These are phyloP conservation scores for Amphicarpaea edgeworthii DNA, from an alignment of 306 rosid genomes.

Conservation along the genomic window DNA sequence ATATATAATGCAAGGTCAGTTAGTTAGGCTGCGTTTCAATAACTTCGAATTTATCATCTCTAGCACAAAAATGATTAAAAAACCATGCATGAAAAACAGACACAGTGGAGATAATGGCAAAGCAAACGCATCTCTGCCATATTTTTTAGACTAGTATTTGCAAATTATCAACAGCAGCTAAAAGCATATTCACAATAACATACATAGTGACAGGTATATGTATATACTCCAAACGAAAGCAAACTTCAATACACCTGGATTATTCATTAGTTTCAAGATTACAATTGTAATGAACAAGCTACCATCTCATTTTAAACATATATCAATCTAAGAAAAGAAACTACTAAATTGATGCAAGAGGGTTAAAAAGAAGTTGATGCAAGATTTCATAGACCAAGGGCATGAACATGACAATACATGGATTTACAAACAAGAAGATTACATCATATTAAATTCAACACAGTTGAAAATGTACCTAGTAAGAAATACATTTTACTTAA, in stretches of 20 bases:
- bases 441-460: slow-evolving; percentile 11
- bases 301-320: slow-evolving; percentile 25
- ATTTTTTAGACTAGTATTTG: not conserved
- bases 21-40: not conserved
- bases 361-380: slow-evolving; percentile 6
- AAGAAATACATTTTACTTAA: slow-evolving; percentile 37
- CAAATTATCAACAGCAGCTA: not conserved
- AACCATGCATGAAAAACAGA: not conserved
- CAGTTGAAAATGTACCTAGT: slow-evolving; percentile 26
- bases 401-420: not conserved
- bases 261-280: slow-evolving; percentile 2
- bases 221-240: slow-evolving; percentile 3
- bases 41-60: not conserved
- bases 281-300: slow-evolving; percentile 4
- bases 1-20: not conserved
- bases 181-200: not conserved
- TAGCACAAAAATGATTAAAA: not conserved
- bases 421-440: slow-evolving; percentile 18
- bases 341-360: slow-evolving; percentile 2
- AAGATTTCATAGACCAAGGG: not conserved
- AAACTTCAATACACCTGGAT: not conserved
- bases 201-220: not conserved
- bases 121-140: not conserved
- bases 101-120: not conserved
- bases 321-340: slow-evolving; percentile 11